Percentiles rank a stretch among this genome's conserved stretches.
These are phyloP conservation scores for Fusarium austroafricanum DNA, from an alignment of 2,329 filamentous ascomycete genomes.

Conservation along the genomic window DNA sequence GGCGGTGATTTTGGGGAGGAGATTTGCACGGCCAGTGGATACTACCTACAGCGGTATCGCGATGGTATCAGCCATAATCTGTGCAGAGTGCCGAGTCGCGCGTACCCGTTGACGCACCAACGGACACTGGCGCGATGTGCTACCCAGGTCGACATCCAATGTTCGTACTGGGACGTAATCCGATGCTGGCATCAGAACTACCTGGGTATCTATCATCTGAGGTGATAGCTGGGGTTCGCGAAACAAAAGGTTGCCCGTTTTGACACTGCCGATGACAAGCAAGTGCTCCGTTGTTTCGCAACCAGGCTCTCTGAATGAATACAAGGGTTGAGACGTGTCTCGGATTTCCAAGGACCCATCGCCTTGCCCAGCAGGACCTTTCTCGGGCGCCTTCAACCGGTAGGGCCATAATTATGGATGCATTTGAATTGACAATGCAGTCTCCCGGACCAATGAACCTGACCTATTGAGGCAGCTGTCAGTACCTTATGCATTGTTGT, in stretches of 20 bases:
- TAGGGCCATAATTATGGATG: slow-evolving; percentile 26
- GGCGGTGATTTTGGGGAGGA: slow-evolving; percentile 36
- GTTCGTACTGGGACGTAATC: slow-evolving; percentile 15
- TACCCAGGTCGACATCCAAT: slow-evolving; percentile 2
- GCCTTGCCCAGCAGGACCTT: slow-evolving; percentile 9
- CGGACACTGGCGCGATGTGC: slow-evolving; percentile 18
- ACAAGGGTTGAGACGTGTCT: slow-evolving; percentile 32
- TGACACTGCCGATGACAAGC: slow-evolving; percentile 6
- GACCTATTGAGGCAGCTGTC: slow-evolving; percentile 4
- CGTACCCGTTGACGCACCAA: slow-evolving; percentile 42
- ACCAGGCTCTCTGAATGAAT: slow-evolving; percentile 29
- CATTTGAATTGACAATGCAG: slow-evolving; percentile 16
- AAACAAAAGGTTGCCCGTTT: slow-evolving; percentile 37
- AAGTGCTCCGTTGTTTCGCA: slow-evolving; percentile 34
- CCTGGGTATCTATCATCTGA: not conserved
- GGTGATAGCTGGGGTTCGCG: slow-evolving; percentile 18
- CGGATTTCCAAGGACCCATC: slow-evolving; percentile 23
- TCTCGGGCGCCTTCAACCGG: slow-evolving; percentile 33
- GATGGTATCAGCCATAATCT: slow-evolving; percentile 22
- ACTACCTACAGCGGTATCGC: slow-evolving; percentile 11
- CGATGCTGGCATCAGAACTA: slow-evolving; percentile 18
- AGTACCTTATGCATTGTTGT: slow-evolving; percentile 30
- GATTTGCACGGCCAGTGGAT: slow-evolving; percentile 32
- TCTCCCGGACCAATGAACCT: slow-evolving; percentile 8
- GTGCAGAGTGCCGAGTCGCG: slow-evolving; percentile 18